Percentiles rank a stretch among this genome's conserved stretches.
Conservation (phyloP, 2,329 filamentous ascomycete genomes). For the Drechslera avenae region DNA sequence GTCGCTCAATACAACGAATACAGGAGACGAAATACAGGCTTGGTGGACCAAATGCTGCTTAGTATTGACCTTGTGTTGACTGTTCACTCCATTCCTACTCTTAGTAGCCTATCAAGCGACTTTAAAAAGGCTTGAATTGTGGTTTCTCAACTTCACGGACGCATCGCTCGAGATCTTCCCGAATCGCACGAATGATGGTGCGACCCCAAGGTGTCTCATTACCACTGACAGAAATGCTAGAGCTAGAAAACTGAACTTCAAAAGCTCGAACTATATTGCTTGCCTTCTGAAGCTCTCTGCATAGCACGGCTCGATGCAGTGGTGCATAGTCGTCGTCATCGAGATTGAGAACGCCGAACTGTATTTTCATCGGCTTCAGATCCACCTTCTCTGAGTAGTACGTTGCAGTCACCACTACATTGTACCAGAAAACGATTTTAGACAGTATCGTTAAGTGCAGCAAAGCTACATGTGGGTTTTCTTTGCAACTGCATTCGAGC, state of each 20-base stretch:
- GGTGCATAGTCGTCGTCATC: slow-evolving; percentile 3
- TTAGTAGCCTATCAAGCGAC: background rate
- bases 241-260: background rate
- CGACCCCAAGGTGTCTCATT: slow-evolving; percentile 1
- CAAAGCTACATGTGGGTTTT: slow-evolving; percentile 1
- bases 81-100: background rate
- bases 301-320: slow-evolving; percentile 1
- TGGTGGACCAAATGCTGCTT: background rate
- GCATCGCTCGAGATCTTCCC: slow-evolving; percentile 1
- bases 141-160: slow-evolving; percentile 1
- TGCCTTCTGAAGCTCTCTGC: slow-evolving; percentile 4
- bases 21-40: background rate
- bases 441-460: background rate
- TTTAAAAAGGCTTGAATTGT: slow-evolving; percentile 1
- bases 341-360: slow-evolving; percentile 3
- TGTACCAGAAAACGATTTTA: slow-evolving; percentile 1
- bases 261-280: slow-evolving; percentile 1
- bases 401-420: background rate
- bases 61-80: background rate
- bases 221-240: background rate
- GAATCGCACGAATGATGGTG: slow-evolving; percentile 1
- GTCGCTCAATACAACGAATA: background rate
- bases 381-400: slow-evolving; percentile 2
- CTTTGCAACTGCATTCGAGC: background rate
- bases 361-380: slow-evolving; percentile 4